A percentile compares a stretch with the other conserved stretches of the same genome.
Conservation (phyloP, 768 basidiomycete genomes). For the Galerina sulciceps region DNA sequence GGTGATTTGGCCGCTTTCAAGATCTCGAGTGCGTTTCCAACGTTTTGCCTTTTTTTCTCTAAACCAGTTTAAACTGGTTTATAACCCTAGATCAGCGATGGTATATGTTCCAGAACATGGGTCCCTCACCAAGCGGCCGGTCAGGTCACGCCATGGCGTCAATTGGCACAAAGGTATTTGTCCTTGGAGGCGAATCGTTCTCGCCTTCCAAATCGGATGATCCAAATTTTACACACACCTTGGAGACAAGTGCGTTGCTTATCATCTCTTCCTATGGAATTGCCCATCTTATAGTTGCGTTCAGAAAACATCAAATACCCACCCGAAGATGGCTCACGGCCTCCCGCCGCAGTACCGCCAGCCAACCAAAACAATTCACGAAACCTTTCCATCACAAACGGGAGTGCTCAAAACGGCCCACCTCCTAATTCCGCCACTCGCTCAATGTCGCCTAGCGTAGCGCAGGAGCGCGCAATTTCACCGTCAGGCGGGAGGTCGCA, state of each 20-base stretch:
- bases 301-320: constrained; percentile 92
- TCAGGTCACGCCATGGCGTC: constrained; percentile 99
- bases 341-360: constrained; percentile 27
- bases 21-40: constrained; percentile 78
- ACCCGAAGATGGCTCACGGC: constrained; percentile 54
- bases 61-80: constrained; percentile 4
- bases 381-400: constrained; percentile 51
- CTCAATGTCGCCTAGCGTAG: constrained; percentile 71
- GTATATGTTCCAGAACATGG: constrained; percentile 99
- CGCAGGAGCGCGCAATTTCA: constrained; percentile 69
- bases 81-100: constrained; percentile 81
- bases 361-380: constrained; percentile 43
- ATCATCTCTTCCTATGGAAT: too few species aligned
- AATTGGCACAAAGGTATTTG: constrained; percentile 85
- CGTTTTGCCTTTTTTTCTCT: neutral
- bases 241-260: constrained; percentile 85
- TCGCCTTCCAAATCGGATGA: constrained; percentile 77
- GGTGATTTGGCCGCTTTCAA: constrained; percentile 97
- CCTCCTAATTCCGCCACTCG: constrained; percentile 43
- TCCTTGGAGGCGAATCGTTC: constrained; percentile 94
- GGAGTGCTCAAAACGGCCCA: constrained; percentile 23
- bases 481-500: constrained; percentile 52
- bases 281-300: too few species aligned
- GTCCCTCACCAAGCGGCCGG: constrained; percentile 88
- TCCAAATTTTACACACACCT: constrained; percentile 80